These are phyloP conservation scores for Phytopythium kandeliae DNA, from an alignment of 352 stramenopile species.

Conservation along the genomic window DNA sequence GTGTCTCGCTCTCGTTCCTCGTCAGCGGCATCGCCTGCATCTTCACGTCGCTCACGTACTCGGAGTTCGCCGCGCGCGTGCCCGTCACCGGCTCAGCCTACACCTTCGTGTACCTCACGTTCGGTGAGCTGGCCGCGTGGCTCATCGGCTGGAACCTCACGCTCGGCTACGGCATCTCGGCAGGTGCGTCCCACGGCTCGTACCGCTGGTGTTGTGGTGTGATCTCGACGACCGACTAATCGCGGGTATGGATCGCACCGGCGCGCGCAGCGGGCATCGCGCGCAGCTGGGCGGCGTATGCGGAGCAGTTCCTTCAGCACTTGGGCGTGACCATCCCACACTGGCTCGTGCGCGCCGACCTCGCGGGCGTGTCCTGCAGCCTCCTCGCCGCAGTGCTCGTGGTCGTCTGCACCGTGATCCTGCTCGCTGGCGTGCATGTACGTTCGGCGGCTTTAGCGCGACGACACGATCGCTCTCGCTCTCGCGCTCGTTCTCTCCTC, in stretches of 20 bases:
- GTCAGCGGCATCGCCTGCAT: slow-evolving; percentile 85
- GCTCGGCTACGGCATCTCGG: slow-evolving; percentile 90
- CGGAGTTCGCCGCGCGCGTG: slow-evolving; percentile 83
- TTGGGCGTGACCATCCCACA: slow-evolving; percentile 54
- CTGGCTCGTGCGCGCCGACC: slow-evolving; percentile 52
- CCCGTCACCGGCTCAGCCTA: slow-evolving; percentile 88
- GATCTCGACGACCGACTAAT: neutral
- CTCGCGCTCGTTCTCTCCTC: too few species aligned
- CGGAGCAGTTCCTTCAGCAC: slow-evolving; percentile 73
- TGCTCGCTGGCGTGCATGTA: slow-evolving; percentile 79
- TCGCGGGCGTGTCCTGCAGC: slow-evolving; percentile 63
- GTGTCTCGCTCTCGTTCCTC: slow-evolving; percentile 89
- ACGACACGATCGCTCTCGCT: too few species aligned
- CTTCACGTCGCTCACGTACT: slow-evolving; percentile 90
- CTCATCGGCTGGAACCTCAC: slow-evolving; percentile 92
- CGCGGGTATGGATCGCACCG: neutral
- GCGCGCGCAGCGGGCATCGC: slow-evolving; percentile 69
- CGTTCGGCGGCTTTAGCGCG: slow-evolving; percentile 8
- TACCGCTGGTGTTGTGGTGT: too few species aligned
- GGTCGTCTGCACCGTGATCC: slow-evolving; percentile 74
- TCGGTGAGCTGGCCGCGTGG: slow-evolving; percentile 86
- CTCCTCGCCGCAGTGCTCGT: slow-evolving; percentile 80
- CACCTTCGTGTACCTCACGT: slow-evolving; percentile 87
- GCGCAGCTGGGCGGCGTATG: slow-evolving; percentile 88
- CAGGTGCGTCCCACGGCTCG: slow-evolving; percentile 30